Evolutionary conservation across 345 rosid genomes (phyloP).

Genomic region (Murraya paniculata): DNA sequence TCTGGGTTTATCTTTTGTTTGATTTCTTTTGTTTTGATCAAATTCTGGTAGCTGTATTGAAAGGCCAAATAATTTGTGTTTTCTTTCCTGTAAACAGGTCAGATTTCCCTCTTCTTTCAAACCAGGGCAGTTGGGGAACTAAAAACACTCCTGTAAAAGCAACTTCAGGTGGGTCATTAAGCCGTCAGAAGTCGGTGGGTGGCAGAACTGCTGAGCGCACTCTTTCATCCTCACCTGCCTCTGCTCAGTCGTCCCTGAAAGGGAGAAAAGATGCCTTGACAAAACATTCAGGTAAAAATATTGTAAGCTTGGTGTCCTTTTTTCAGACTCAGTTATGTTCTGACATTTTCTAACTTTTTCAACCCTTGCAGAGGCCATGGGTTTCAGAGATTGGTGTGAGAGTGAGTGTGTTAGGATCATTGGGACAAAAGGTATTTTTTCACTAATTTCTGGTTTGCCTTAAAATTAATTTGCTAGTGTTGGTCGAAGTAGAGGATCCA

Average conservation of each 20-base stretch:
- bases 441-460: not conserved
- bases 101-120: slow-evolving; percentile 61
- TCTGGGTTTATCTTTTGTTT: not conserved
- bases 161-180: slow-evolving; percentile 43
- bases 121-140: slow-evolving; percentile 68
- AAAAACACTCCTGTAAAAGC: slow-evolving; percentile 61
- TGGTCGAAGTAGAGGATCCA: not conserved
- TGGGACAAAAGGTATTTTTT: slow-evolving; percentile 70
- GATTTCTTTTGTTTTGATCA: not conserved
- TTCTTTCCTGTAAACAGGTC: slow-evolving; percentile 35
- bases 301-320: not conserved
- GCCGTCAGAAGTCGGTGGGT: slow-evolving; percentile 65
- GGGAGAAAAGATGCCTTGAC: slow-evolving; percentile 57
- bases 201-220: slow-evolving; percentile 44
- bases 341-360: slow-evolving; percentile 7
- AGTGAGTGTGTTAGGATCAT: slow-evolving; percentile 81
- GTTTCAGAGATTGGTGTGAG: slow-evolving; percentile 94
- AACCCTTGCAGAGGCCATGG: slow-evolving; percentile 74
- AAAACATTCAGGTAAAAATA: slow-evolving; percentile 62
- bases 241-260: slow-evolving; percentile 44
- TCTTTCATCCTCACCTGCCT: slow-evolving; percentile 53
- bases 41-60: too few species aligned
- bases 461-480: not conserved
- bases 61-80: not conserved
- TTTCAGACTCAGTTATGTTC: not conserved